Percentiles rank a stretch among this genome's conserved stretches.
phyloP scores from a whole-genome alignment of 2,329 filamentous ascomycete species.

The Diaporthe sp. region DNA sequence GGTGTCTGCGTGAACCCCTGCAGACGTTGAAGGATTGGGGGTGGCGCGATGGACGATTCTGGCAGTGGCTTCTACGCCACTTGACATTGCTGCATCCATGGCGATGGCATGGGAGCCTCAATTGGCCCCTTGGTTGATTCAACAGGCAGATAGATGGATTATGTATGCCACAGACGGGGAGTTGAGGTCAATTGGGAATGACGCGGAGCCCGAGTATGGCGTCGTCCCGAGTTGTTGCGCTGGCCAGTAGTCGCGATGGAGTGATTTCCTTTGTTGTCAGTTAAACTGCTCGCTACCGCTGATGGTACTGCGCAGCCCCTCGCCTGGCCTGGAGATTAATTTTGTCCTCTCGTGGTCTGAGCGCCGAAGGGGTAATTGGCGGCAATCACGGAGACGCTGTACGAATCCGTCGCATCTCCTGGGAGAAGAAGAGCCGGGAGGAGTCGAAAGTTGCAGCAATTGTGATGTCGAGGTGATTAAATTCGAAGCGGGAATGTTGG shows the following conservation, averaged over 20 bases:
- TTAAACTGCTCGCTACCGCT: constrained; percentile 19
- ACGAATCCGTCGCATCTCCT: not conserved
- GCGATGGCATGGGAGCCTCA: constrained; percentile 21
- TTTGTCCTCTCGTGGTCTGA: constrained; percentile 18
- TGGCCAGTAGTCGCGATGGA: constrained; percentile 1
- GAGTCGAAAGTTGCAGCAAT: not conserved
- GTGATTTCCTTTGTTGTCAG: constrained; percentile 20
- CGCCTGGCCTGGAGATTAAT: constrained; percentile 3
- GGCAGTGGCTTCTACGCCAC: constrained; percentile 32
- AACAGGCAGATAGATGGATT: not conserved
- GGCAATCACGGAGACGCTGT: not conserved
- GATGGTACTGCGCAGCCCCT: too few relatives aligned
- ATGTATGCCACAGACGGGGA: not conserved
- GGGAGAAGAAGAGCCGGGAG: not conserved
- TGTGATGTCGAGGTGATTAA: constrained; percentile 11
- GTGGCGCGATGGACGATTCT: constrained; percentile 20
- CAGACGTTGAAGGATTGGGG: constrained; percentile 11
- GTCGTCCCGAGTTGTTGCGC: not conserved
- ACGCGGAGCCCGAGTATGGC: constrained; percentile 4
- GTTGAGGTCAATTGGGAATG: not conserved
- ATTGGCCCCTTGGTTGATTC: not conserved
- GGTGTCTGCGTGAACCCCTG: constrained; percentile 13
- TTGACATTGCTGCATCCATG: constrained; percentile 38
- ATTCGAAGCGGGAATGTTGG: constrained; percentile 14
- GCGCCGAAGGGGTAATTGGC: constrained; percentile 10